Conservation (phyloP, 2,329 filamentous ascomycete genomes). For the Venturia pyrina region DNA sequence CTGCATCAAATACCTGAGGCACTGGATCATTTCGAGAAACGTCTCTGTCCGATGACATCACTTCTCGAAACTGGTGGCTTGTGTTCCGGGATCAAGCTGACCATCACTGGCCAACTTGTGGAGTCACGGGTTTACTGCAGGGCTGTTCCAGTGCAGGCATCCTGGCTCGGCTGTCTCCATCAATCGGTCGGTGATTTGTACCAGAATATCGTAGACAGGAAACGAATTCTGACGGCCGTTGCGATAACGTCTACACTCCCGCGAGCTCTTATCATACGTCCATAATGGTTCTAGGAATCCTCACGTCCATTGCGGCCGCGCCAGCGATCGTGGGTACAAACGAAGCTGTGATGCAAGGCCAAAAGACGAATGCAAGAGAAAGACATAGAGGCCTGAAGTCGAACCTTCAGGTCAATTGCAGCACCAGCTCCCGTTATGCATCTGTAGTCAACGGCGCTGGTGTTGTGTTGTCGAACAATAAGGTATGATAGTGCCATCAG, state of each 20-base stretch:
- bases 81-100: neutral
- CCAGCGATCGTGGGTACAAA: slow-evolving; percentile 27
- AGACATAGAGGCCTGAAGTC: slow-evolving; percentile 23
- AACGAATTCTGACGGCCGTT: neutral
- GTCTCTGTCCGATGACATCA: neutral
- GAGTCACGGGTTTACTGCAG: neutral
- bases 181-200: neutral
- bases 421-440: slow-evolving; percentile 18
- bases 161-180: neutral
- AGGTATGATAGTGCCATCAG: slow-evolving; percentile 9
- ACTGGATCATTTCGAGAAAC: neutral
- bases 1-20: neutral
- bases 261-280: too few relatives aligned
- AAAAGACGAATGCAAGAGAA: slow-evolving; percentile 23
- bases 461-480: slow-evolving; percentile 21
- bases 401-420: slow-evolving; percentile 21
- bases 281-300: slow-evolving; percentile 22
- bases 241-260: neutral
- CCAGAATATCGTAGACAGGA: neutral
- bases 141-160: neutral
- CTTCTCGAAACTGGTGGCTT: neutral
- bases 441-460: slow-evolving; percentile 20
- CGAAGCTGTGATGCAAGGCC: slow-evolving; percentile 23
- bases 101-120: neutral
- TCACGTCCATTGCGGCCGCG: slow-evolving; percentile 22